Percentiles rank a stretch among this genome's conserved stretches.
Conservation (phyloP, 2,329 filamentous ascomycete species). For the Chaetomium sp. region DNA sequence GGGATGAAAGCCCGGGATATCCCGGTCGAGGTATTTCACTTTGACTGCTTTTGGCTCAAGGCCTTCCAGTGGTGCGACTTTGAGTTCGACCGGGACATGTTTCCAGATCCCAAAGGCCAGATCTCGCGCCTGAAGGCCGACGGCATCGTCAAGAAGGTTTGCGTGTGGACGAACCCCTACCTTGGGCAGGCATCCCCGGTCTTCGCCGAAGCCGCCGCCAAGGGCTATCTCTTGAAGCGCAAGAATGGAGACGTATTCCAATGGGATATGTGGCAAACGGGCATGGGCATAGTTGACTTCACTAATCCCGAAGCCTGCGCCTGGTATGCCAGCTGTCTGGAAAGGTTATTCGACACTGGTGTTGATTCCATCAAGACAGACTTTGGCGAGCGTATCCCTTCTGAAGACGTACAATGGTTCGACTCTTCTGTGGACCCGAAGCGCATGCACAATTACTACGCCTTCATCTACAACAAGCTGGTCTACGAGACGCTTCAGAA, state of each 20-base stretch:
- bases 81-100: conserved; percentile 67
- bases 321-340: conserved; percentile 66
- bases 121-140: conserved; percentile 65
- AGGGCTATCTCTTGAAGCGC: conserved; percentile 69
- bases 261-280: conserved; percentile 77
- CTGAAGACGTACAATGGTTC: conserved; percentile 65
- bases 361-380: conserved; percentile 76
- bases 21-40: conserved; percentile 72
- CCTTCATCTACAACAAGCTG: conserved; percentile 71
- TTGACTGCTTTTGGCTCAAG: conserved; percentile 78
- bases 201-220: conserved; percentile 64
- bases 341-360: conserved; percentile 66
- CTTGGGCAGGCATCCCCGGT: conserved; percentile 69
- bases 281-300: conserved; percentile 74
- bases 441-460: conserved; percentile 77
- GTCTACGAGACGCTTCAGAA: conserved; percentile 67
- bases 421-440: conserved; percentile 60
- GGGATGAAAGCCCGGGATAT: conserved; percentile 68
- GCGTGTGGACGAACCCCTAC: conserved; percentile 78
- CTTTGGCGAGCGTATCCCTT: conserved; percentile 73
- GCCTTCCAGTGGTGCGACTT: conserved; percentile 77
- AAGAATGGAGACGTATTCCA: conserved; percentile 72
- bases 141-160: conserved; percentile 64
- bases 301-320: conserved; percentile 68
- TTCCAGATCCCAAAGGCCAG: conserved; percentile 67